These are phyloP conservation scores for Alternaria incomplexa DNA, from an alignment of 2,329 filamentous ascomycete genomes.

Conservation along the genomic window DNA sequence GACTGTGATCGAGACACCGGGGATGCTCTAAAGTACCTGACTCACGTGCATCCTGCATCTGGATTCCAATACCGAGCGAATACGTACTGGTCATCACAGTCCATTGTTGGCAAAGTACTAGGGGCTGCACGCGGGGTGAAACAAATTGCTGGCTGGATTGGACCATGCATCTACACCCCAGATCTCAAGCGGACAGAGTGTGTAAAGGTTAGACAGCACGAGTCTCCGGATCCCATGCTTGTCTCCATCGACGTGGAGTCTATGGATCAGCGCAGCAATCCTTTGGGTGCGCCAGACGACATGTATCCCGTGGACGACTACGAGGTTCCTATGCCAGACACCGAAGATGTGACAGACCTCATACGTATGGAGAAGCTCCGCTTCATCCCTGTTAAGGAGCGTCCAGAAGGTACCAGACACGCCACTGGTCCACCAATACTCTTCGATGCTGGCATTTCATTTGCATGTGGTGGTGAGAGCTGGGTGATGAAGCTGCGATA, in stretches of 20 bases:
- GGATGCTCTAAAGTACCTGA: slow-evolving; percentile 69
- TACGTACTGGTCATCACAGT: slow-evolving; percentile 77
- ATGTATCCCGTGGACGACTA: slow-evolving; percentile 72
- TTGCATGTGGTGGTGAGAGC: slow-evolving; percentile 49
- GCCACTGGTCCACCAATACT: slow-evolving; percentile 41
- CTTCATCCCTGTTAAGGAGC: slow-evolving; percentile 58
- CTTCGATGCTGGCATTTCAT: slow-evolving; percentile 49
- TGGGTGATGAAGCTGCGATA: slow-evolving; percentile 49
- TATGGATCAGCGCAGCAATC: slow-evolving; percentile 72
- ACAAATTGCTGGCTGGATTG: slow-evolving; percentile 75
- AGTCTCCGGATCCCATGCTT: slow-evolving; percentile 61
- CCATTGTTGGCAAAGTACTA: slow-evolving; percentile 77
- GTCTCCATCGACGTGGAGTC: slow-evolving; percentile 65
- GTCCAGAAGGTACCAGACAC: slow-evolving; percentile 33
- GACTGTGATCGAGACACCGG: slow-evolving; percentile 75
- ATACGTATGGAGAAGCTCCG: slow-evolving; percentile 73
- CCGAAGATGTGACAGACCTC: slow-evolving; percentile 66
- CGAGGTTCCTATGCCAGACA: slow-evolving; percentile 63
- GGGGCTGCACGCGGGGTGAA: slow-evolving; percentile 70
- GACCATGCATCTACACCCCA: slow-evolving; percentile 70
- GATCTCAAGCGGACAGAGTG: slow-evolving; percentile 74
- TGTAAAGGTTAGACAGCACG: slow-evolving; percentile 68
- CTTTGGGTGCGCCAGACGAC: slow-evolving; percentile 68
- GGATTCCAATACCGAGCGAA: slow-evolving; percentile 80
- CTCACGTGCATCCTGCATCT: slow-evolving; percentile 70